Evolutionary conservation across 805 yeast species (phyloP), one percentile per base, ranked within the genome.

Genomic region (Sugiyamaella americana): DNA sequence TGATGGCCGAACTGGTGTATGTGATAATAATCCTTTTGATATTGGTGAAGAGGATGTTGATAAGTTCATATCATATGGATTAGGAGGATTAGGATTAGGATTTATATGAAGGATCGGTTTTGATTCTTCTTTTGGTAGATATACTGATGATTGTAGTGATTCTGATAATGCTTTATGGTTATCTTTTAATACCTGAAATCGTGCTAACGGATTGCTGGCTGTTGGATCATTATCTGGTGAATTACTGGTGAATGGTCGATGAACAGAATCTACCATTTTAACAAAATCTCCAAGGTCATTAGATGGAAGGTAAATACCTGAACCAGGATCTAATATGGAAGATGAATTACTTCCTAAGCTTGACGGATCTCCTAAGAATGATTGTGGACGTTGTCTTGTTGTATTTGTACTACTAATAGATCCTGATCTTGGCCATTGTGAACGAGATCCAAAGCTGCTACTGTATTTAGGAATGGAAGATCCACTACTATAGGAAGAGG

Each of bases 221-320:
- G 32, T 26, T 8, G 32, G 8, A 13, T 26, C 32, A 20, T 36
- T n/a, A n/a, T 23, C 18, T 4, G 48, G 46, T 10, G 35, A 23
- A 2, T 37, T 19, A 43, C 40, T 41, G 17, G 38, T 34, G 34
- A 55, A 49, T 5, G 51, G 52, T 2, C 51, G 51, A 17, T 46
- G 37, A 78, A 84, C 5, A 73, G 78, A 76, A 52, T 85, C 93
- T 38, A 85, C 76, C 72, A 83, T 69, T 52, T 75, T 71, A 40
- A 85, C 83, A 67, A 85, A 85, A 43, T 82, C 85, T 49, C 82
- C 73, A 17, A 85, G 69, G 20, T 61, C 68, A 16, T 58, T 49
- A 26, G 58, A 80, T 47, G 76, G 80, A 37, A 70, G 60, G 53
- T 72, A 72, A 8, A 74, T 51, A 2, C 79, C 79, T 43, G 68